Conservation (phyloP, 2,329 filamentous ascomycete genomes). For the Triangularia verruculosa region DNA sequence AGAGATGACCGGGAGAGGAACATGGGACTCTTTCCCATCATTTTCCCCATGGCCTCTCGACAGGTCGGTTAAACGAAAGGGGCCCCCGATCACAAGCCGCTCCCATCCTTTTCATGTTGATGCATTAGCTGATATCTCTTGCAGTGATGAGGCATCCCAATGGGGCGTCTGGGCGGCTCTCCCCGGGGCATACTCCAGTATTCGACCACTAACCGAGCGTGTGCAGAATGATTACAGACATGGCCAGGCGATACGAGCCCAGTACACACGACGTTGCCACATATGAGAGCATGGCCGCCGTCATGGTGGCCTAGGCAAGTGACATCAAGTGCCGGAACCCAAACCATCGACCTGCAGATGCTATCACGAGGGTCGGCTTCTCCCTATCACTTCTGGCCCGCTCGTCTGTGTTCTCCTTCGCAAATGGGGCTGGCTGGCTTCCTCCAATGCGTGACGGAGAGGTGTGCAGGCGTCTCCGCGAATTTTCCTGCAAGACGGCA, state of each 20-base stretch:
- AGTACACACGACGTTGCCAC: background rate
- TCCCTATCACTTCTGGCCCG: background rate
- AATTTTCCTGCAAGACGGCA: constrained; percentile 22
- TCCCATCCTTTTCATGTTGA: background rate
- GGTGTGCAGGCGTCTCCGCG: constrained; percentile 12
- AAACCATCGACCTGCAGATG: constrained; percentile 1
- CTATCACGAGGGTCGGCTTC: background rate
- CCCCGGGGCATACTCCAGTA: background rate
- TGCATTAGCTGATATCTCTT: constrained; percentile 5
- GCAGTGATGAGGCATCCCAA: constrained; percentile 4
- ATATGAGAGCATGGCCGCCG: background rate
- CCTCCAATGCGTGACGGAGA: constrained; percentile 11
- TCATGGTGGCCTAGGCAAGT: background rate
- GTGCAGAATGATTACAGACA: background rate
- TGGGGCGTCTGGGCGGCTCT: background rate
- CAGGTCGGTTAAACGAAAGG: constrained; percentile 5
- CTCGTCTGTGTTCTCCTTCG: background rate
- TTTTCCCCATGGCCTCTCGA: constrained; percentile 3
- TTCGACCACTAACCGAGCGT: background rate
- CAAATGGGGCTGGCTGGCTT: background rate
- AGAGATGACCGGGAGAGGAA: background rate
- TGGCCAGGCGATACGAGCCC: background rate
- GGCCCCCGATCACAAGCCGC: constrained; percentile 2
- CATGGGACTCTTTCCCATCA: background rate
- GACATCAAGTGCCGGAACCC: background rate